Conservation (phyloP, 2,329 filamentous ascomycete genomes). For the Colletotrichum shisoi region DNA sequence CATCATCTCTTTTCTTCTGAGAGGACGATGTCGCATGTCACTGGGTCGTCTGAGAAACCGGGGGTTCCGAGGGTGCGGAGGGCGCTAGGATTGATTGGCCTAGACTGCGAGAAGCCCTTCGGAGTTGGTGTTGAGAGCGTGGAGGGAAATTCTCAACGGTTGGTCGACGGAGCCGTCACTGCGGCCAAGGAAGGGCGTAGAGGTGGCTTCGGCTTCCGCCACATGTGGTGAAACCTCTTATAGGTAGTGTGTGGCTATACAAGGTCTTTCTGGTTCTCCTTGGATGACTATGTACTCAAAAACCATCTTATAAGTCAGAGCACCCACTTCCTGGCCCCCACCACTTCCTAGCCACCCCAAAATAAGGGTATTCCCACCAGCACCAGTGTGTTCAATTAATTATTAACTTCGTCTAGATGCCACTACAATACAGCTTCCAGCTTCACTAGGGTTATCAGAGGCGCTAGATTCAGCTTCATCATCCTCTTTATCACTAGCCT, state of each 20-base stretch:
- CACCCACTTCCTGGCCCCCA: no score
- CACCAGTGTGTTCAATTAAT: no score
- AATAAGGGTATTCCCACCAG: no score
- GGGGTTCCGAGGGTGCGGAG: not conserved
- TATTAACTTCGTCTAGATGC: no score
- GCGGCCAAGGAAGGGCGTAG: not conserved
- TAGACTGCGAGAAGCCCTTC: not conserved
- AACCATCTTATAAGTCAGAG: no score
- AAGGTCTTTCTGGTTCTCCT: no score
- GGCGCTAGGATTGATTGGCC: not conserved
- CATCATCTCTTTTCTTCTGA: not conserved
- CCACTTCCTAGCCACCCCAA: no score
- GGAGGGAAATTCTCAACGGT: accelerated
- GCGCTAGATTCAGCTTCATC: no score
- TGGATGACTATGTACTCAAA: no score
- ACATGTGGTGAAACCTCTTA: accelerated
- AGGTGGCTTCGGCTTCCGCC: accelerated
- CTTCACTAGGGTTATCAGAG: no score
- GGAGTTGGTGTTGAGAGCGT: not conserved
- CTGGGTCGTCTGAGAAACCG: not conserved
- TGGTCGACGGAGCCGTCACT: not conserved
- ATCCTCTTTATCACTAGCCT: no score
- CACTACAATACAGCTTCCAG: no score
- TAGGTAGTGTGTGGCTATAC: accelerated
- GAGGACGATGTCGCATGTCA: accelerated